These are phyloP conservation scores for Boletus vinaceobasis DNA, from an alignment of 768 basidiomycete genomes.

Conservation along the genomic window DNA sequence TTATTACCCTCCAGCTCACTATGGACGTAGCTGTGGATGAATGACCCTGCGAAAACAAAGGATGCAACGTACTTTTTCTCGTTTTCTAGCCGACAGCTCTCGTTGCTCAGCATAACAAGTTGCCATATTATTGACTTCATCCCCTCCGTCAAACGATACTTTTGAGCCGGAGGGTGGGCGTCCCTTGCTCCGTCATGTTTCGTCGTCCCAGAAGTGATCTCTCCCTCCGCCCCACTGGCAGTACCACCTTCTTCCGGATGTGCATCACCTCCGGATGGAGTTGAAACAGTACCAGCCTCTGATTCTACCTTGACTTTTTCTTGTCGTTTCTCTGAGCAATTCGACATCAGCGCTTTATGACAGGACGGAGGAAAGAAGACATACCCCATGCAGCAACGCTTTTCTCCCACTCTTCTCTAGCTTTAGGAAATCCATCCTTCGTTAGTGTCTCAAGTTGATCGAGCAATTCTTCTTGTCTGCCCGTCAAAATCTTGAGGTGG, in stretches of 20 bases:
- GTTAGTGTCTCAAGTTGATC: constrained; percentile 59
- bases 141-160: constrained; percentile 72
- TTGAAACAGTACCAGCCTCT: constrained; percentile 32
- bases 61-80: constrained; percentile 51
- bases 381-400: constrained; percentile 66
- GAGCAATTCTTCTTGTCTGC: constrained; percentile 68
- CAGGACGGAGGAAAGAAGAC: constrained; percentile 13
- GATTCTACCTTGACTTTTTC: constrained; percentile 47
- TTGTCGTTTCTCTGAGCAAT: constrained; percentile 46
- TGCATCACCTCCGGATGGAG: constrained; percentile 22
- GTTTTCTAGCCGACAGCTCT: constrained; percentile 67
- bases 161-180: constrained; percentile 66
- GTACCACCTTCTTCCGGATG: constrained; percentile 32
- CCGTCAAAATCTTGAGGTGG: constrained; percentile 62
- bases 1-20: constrained; percentile 62
- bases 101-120: constrained; percentile 77
- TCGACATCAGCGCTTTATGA: not conserved
- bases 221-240: constrained; percentile 27
- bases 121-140: constrained; percentile 83
- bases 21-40: constrained; percentile 15
- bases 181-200: constrained; percentile 34
- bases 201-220: constrained; percentile 14
- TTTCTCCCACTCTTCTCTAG: constrained; percentile 76
- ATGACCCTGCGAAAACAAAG: not conserved
- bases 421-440: constrained; percentile 61